Conservation (phyloP, 345 rosid species). For the Ailanthus altissimus region DNA sequence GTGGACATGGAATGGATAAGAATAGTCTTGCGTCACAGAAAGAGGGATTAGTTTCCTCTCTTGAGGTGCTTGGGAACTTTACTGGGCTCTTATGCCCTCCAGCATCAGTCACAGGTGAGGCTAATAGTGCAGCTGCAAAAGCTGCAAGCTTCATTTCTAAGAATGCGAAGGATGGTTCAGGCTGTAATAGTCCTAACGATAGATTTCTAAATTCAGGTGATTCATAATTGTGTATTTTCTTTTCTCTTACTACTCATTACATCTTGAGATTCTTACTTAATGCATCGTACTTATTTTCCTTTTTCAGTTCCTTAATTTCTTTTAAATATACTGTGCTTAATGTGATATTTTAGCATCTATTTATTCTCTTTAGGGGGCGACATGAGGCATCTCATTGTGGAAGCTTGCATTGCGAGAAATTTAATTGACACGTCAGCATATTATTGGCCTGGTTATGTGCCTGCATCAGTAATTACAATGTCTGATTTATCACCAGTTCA, state of each 20-base stretch:
- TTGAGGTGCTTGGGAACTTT: slow-evolving; percentile 61
- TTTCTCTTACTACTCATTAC: not conserved
- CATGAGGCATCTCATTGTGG: slow-evolving; percentile 71
- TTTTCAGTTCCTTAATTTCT: slow-evolving; percentile 6
- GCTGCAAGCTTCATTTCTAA: slow-evolving; percentile 45
- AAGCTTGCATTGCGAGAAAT: slow-evolving; percentile 71
- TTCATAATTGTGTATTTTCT: slow-evolving; percentile 10
- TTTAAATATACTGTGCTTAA: not conserved
- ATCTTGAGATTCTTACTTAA: not conserved
- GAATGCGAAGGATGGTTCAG: slow-evolving; percentile 29
- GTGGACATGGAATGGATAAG: slow-evolving; percentile 28
- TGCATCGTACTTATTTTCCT: not conserved
- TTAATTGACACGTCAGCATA: slow-evolving; percentile 59
- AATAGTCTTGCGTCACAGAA: slow-evolving; percentile 29
- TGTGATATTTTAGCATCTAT: slow-evolving; percentile 4
- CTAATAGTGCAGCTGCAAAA: slow-evolving; percentile 54
- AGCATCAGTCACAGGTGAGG: slow-evolving; percentile 42
- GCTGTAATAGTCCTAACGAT: slow-evolving; percentile 26
- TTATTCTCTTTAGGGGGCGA: slow-evolving; percentile 50
- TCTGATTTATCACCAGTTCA: slow-evolving; percentile 40
- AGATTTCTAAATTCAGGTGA: slow-evolving; percentile 40
- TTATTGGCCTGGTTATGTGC: slow-evolving; percentile 64
- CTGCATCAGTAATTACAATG: slow-evolving; percentile 36
- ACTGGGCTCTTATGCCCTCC: slow-evolving; percentile 59
- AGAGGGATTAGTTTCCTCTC: slow-evolving; percentile 48